phyloP scores from a whole-genome alignment of 2,329 filamentous ascomycete species.

The Aureobasidium pullulans region DNA sequence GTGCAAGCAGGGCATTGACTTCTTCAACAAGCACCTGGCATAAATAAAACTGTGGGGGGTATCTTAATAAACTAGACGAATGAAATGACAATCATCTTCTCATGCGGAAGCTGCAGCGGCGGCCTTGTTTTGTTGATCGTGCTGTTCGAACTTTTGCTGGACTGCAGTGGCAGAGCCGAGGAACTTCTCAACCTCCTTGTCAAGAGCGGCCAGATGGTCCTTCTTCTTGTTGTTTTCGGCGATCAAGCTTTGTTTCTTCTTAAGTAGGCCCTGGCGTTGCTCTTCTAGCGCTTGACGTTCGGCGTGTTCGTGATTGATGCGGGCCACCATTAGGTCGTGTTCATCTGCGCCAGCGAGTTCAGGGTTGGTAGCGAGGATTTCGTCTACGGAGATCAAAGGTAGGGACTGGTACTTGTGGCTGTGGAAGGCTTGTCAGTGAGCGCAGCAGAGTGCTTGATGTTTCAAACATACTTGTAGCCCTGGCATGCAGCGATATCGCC shows the following conservation, averaged over 20 bases:
- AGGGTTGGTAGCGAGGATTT: slow-evolving; percentile 71
- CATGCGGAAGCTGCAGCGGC: neutral
- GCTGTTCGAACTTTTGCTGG: slow-evolving; percentile 16
- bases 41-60: neutral
- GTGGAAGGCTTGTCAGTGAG: slow-evolving; percentile 9
- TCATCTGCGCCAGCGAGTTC: slow-evolving; percentile 66
- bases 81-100: neutral
- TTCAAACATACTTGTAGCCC: slow-evolving; percentile 68
- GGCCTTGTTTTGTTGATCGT: slow-evolving; percentile 10
- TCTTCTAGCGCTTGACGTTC: slow-evolving; percentile 82
- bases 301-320: slow-evolving; percentile 82
- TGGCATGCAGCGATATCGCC: slow-evolving; percentile 89
- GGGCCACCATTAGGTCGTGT: slow-evolving; percentile 76
- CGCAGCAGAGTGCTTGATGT: neutral
- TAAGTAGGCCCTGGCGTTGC: slow-evolving; percentile 57
- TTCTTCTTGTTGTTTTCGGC: slow-evolving; percentile 85
- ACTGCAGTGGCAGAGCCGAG: slow-evolving; percentile 61
- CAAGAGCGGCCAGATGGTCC: slow-evolving; percentile 83
- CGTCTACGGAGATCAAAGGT: slow-evolving; percentile 73
- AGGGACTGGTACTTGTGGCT: slow-evolving; percentile 85
- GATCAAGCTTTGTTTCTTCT: slow-evolving; percentile 61
- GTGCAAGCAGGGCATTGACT: slow-evolving; percentile 25
- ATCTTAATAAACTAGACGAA: slow-evolving; percentile 7
- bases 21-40: slow-evolving; percentile 18
- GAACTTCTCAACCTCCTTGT: slow-evolving; percentile 88